These are phyloP conservation scores for Oryza brachyantha DNA, from an alignment of 176 grass and related monocot genomes.

Conservation along the genomic window DNA sequence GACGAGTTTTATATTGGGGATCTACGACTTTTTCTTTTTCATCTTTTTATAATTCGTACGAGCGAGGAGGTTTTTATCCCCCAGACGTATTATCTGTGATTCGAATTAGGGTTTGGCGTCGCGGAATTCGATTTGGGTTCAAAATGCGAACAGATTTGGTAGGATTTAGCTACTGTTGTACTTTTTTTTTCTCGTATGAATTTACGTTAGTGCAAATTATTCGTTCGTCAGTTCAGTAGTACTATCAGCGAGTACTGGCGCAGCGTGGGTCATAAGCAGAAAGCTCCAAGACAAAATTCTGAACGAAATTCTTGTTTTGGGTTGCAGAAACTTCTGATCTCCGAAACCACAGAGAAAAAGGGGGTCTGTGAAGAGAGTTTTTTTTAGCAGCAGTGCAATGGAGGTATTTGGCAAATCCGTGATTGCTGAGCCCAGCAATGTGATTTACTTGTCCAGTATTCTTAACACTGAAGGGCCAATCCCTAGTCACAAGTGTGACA, in stretches of 20 bases:
- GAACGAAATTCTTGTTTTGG: constrained; percentile 70
- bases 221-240: neutral
- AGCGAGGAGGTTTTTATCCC: neutral
- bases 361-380: constrained; percentile 34
- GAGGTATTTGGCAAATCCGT: constrained; percentile 95
- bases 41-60: neutral
- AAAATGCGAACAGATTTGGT: neutral
- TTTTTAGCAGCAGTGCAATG: constrained; percentile 43
- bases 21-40: neutral
- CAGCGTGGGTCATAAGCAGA: constrained; percentile 19
- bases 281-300: constrained; percentile 47
- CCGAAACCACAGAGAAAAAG: constrained; percentile 29
- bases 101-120: neutral
- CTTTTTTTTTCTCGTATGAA: neutral
- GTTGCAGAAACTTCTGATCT: constrained; percentile 70
- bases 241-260: constrained; percentile 8
- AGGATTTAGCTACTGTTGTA: neutral
- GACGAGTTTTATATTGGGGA: neutral
- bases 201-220: neutral
- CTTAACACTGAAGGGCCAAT: constrained; percentile 78
- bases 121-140: neutral
- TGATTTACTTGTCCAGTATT: constrained; percentile 93
- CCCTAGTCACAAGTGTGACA: constrained; percentile 94
- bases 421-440: constrained; percentile 96
- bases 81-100: neutral